Evolutionary conservation across 148 eudicot species (phyloP).

Genomic region (Suaeda aralocaspica): DNA sequence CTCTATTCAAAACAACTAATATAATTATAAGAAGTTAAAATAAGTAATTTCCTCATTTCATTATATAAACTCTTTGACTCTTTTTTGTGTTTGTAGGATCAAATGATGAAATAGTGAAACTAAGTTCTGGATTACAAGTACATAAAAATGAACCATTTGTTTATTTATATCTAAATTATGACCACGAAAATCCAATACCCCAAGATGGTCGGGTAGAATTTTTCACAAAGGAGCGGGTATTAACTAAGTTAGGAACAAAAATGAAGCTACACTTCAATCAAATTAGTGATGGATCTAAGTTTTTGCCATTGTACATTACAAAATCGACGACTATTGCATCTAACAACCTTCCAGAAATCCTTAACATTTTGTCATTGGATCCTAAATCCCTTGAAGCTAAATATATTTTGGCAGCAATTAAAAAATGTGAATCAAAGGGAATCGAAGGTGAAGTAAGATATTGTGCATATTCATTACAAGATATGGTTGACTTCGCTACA

Average conservation of each 20-base stretch:
- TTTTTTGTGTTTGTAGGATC: too few relatives aligned
- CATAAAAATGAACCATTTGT: too few relatives aligned
- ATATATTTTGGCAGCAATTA: background rate
- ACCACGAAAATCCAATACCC: background rate
- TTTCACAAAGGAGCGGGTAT: background rate
- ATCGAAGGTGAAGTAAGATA: slow-evolving; percentile 5
- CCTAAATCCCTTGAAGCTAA: slow-evolving; percentile 4
- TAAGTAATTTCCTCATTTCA: too few relatives aligned
- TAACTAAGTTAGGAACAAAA: background rate
- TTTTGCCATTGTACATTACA: background rate
- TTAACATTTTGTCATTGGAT: background rate
- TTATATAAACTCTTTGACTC: too few relatives aligned
- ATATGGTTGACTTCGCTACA: slow-evolving; percentile 7
- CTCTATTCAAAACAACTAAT: too few relatives aligned
- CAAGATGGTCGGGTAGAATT: background rate
- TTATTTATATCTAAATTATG: too few relatives aligned
- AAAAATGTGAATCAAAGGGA: background rate
- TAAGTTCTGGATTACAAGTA: too few relatives aligned
- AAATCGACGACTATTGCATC: background rate
- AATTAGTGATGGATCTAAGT: background rate
- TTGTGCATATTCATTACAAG: slow-evolving; percentile 7
- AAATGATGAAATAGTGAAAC: too few relatives aligned
- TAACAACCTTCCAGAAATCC: background rate
- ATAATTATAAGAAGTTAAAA: too few relatives aligned
- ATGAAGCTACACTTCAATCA: slow-evolving; percentile 9